A percentile compares a stretch with the other conserved stretches of the same genome.
Conservation (phyloP, 768 basidiomycete species). For the Lactarius evosmus region DNA sequence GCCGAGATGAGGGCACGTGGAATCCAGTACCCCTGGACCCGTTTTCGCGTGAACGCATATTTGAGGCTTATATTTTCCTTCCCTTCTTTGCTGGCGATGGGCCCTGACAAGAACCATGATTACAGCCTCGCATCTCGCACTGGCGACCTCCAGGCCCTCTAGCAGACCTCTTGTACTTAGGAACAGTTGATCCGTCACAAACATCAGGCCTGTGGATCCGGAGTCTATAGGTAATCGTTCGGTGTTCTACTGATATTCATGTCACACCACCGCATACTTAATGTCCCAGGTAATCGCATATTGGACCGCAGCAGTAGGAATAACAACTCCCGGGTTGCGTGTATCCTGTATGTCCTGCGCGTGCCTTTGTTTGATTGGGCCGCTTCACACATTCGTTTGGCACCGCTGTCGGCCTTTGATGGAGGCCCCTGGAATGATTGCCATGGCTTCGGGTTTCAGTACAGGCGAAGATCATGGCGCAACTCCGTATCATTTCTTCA, state of each 20-base stretch:
- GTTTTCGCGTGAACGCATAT: not conserved
- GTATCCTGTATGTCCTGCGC: not conserved
- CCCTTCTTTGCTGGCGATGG: not conserved
- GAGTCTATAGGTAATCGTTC: not conserved
- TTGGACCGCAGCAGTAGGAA: not conserved
- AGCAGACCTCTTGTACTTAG: not conserved
- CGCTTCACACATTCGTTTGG: not conserved
- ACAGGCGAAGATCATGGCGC: not conserved
- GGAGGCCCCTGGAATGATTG: not conserved
- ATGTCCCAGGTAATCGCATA: not conserved
- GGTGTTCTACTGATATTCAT: not conserved
- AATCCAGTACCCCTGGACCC: not conserved
- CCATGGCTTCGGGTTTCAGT: not conserved
- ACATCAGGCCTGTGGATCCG: not conserved
- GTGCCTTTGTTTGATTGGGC: not conserved
- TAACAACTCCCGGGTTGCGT: not conserved
- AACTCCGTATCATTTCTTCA: not conserved
- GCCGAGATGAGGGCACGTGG: not conserved
- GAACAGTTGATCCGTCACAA: not conserved
- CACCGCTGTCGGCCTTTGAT: not conserved
- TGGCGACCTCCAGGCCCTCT: not conserved
- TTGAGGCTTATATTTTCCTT: not conserved
- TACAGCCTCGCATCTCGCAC: not conserved
- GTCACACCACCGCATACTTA: not conserved
- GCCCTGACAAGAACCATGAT: not conserved